phyloP scores from a whole-genome alignment of 2,329 filamentous ascomycete species.

The Talaromyces sp. region DNA sequence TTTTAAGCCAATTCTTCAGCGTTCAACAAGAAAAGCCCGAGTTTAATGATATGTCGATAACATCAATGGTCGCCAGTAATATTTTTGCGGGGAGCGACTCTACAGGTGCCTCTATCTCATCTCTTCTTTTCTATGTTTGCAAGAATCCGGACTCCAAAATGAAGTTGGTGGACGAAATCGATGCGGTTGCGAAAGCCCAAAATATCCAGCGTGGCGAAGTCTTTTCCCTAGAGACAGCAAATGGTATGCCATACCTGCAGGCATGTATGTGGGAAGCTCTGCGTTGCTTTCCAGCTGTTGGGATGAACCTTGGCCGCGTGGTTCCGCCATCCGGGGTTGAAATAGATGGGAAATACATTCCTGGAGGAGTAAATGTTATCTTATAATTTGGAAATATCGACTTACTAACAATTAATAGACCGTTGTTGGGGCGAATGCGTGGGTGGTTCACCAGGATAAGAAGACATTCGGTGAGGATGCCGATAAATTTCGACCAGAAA shows the following conservation, averaged over 20 bases:
- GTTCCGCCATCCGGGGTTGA: conserved; percentile 15
- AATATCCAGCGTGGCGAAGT: conserved; percentile 18
- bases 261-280: conserved; percentile 17
- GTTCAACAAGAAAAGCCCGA: conserved; percentile 31
- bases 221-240: conserved; percentile 25
- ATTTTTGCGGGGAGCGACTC: conserved; percentile 43
- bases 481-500: conserved; percentile 8
- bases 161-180: conserved; percentile 32
- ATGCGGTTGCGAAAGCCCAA: conserved; percentile 16
- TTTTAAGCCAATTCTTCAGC: conserved; percentile 33
- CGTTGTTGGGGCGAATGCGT: conserved; percentile 7
- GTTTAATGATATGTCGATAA: conserved; percentile 32
- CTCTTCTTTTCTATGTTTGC: conserved; percentile 35
- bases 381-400: not conserved
- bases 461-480: conserved; percentile 9
- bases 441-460: conserved; percentile 10
- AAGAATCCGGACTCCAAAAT: conserved; percentile 26
- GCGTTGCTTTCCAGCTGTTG: conserved; percentile 15
- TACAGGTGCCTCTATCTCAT: conserved; percentile 35
- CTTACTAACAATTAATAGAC: not conserved
- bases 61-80: conserved; percentile 33
- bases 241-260: conserved; percentile 29
- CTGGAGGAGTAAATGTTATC: conserved; percentile 13
- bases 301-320: conserved; percentile 14
- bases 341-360: conserved; percentile 13